phyloP scores from a whole-genome alignment of 352 stramenopile genomes.

The Phytophthora palmivora region DNA sequence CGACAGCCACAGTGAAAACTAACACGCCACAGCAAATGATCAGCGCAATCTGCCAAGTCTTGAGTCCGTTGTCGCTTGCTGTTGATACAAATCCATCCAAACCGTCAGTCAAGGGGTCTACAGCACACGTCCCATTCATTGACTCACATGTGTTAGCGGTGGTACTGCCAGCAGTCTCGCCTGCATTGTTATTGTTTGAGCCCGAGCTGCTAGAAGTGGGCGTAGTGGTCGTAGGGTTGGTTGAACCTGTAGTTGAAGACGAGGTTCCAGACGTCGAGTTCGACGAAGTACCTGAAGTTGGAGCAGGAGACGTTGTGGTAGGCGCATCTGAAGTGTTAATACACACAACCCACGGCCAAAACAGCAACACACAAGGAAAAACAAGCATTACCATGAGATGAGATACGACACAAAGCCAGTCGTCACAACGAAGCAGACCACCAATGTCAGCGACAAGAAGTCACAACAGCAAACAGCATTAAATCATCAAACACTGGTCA shows the following conservation, averaged over 20 bases:
- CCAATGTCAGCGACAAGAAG: too few species aligned
- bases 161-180: constrained; percentile 19
- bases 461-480: constrained; percentile 9
- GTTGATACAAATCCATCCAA: constrained; percentile 5
- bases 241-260: constrained; percentile 20
- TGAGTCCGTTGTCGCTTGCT: constrained; percentile 35
- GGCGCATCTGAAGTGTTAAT: constrained; percentile 36
- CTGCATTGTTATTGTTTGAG: constrained; percentile 19
- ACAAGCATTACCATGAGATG: constrained; percentile 20
- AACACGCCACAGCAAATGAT: constrained; percentile 66
- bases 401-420: constrained; percentile 12
- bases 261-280: constrained; percentile 25
- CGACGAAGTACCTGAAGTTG: constrained; percentile 29
- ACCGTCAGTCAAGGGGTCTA: constrained; percentile 3
- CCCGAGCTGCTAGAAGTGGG: constrained; percentile 17
- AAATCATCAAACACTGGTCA: constrained; percentile 23
- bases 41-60: constrained; percentile 62
- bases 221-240: constrained; percentile 3
- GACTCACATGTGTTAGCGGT: constrained; percentile 21
- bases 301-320: constrained; percentile 27
- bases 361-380: constrained; percentile 21
- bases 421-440: constrained; percentile 1
- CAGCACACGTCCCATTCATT: background rate
- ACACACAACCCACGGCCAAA: constrained; percentile 18
- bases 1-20: constrained; percentile 55